phyloP scores from a whole-genome alignment of 805 yeast species.

The Wickerhamiella slavikovae region DNA sequence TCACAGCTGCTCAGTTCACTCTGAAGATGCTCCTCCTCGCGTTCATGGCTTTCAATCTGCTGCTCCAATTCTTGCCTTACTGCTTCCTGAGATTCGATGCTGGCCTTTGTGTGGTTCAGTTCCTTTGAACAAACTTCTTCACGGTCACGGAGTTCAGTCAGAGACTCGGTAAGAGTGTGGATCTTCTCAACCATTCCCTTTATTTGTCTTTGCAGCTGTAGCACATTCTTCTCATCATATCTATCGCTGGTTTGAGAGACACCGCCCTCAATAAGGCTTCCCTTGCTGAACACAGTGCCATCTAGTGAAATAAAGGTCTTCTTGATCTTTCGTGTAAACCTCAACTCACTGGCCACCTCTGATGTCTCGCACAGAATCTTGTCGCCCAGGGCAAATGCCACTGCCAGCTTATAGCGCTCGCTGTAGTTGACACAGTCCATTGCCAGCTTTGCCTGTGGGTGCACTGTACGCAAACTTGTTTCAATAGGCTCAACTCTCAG shows the following conservation, averaged over 20 bases:
- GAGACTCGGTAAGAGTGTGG: slow-evolving; percentile 2
- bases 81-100: not conserved
- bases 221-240: slow-evolving; percentile 7
- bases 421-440: slow-evolving; percentile 59
- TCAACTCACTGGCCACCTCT: slow-evolving; percentile 44
- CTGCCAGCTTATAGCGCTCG: slow-evolving; percentile 46
- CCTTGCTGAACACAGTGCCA: slow-evolving; percentile 66
- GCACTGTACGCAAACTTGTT: slow-evolving; percentile 25
- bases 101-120: not conserved
- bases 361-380: slow-evolving; percentile 59
- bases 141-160: not conserved
- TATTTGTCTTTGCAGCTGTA: slow-evolving; percentile 7
- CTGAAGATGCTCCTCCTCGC: slow-evolving; percentile 3
- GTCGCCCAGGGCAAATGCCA: slow-evolving; percentile 60
- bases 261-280: slow-evolving; percentile 92
- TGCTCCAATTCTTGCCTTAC: not conserved
- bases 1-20: too few relatives aligned
- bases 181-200: slow-evolving; percentile 11
- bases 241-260: slow-evolving; percentile 5
- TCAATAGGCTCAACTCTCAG: slow-evolving; percentile 37
- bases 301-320: slow-evolving; percentile 61
- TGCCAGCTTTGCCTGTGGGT: slow-evolving; percentile 40
- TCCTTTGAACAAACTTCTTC: not conserved
- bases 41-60: slow-evolving; percentile 1
- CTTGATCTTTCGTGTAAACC: slow-evolving; percentile 40